Conservation (phyloP, 164 flowering plant genomes). For the Aristolochia fimbriata region DNA sequence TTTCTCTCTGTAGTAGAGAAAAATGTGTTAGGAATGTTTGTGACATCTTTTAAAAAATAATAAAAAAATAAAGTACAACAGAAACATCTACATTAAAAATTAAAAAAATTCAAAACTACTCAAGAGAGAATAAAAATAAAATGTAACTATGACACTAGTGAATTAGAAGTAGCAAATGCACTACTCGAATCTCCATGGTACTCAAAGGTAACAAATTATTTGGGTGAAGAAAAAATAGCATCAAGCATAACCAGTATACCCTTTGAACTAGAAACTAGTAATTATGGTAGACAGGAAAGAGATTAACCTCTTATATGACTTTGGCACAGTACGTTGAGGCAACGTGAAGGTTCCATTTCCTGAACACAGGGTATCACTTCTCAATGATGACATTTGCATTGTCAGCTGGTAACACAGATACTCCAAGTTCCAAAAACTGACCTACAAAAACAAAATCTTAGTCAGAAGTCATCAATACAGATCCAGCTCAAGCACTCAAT, state of each 20-base stretch:
- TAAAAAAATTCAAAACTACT: neutral
- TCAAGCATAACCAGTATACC: neutral
- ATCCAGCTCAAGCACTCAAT: too few species aligned
- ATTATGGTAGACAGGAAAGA: neutral
- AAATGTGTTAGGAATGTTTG: too few species aligned
- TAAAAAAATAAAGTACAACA: too few species aligned
- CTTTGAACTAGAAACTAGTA: neutral
- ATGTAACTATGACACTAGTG: too few species aligned
- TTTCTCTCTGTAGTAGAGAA: too few species aligned
- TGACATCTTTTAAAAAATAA: too few species aligned
- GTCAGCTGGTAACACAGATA: neutral
- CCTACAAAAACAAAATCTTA: too few species aligned
- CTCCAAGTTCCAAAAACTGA: too few species aligned
- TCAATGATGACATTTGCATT: constrained; percentile 1
- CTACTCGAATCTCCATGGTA: too few species aligned
- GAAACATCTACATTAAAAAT: too few species aligned
- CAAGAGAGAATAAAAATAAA: neutral
- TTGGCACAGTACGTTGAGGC: neutral
- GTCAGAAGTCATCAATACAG: too few species aligned
- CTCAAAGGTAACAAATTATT: neutral
- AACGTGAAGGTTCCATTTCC: neutral
- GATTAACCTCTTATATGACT: neutral
- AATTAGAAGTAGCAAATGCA: too few species aligned
- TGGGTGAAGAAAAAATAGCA: neutral
- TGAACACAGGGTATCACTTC: neutral